Evolutionary conservation across 176 grass and related monocot species (phyloP).

Genomic region (maize (Zea mays)): DNA sequence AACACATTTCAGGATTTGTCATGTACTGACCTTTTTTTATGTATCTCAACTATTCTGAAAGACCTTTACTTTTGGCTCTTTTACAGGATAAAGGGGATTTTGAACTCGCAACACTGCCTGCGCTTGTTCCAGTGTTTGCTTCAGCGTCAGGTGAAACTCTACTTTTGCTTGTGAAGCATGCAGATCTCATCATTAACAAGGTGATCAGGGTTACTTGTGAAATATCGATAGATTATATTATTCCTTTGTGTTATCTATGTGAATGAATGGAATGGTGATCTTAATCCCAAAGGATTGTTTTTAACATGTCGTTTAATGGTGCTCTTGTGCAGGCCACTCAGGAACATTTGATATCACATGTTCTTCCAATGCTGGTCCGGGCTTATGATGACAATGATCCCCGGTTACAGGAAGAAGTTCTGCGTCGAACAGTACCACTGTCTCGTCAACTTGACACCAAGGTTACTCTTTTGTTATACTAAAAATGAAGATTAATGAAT

Average conservation of each 20-base stretch:
- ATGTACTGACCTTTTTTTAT: neutral
- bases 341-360: constrained; percentile 76
- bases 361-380: constrained; percentile 91
- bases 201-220: constrained; percentile 48
- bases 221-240: neutral
- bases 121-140: constrained; percentile 89
- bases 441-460: constrained; percentile 78
- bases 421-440: constrained; percentile 68
- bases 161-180: constrained; percentile 91
- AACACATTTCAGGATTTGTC: constrained; percentile 20
- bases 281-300: constrained; percentile 19
- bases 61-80: neutral
- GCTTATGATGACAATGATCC: constrained; percentile 98
- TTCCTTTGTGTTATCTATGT: constrained; percentile 10
- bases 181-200: constrained; percentile 93
- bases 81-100: constrained; percentile 93
- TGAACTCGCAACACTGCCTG: constrained; percentile 91
- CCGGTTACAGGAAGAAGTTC: constrained; percentile 95
- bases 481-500: neutral
- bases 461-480: constrained; percentile 41
- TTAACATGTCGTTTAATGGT: neutral
- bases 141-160: constrained; percentile 97
- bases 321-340: constrained; percentile 52
- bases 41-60: constrained; percentile 27
- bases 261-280: constrained; percentile 4